A percentile compares a stretch with the other conserved stretches of the same genome.
Evolutionary conservation across 1,139 yeast genomes (phyloP).

Genomic region (Kazachstania sp.): DNA sequence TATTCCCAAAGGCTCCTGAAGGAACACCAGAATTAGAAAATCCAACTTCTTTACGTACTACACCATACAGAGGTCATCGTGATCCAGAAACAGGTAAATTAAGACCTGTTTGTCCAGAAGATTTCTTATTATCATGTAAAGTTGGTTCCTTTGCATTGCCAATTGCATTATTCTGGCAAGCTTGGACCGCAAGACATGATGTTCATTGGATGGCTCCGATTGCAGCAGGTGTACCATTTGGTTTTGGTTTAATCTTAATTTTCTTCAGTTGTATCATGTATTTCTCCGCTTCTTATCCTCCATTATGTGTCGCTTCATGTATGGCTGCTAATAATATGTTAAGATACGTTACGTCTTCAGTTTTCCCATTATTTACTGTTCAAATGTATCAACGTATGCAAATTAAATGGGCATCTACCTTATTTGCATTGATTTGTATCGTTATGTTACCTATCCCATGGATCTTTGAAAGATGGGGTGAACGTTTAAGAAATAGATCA

Average conservation of each 20-base stretch:
- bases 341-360: slow-evolving; percentile 49
- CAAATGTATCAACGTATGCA: slow-evolving; percentile 65
- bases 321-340: slow-evolving; percentile 70
- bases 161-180: slow-evolving; percentile 69
- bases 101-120: slow-evolving; percentile 39
- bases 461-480: slow-evolving; percentile 49
- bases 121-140: slow-evolving; percentile 39
- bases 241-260: slow-evolving; percentile 62
- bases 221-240: slow-evolving; percentile 68
- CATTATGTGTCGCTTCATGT: slow-evolving; percentile 64
- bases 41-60: slow-evolving; percentile 18
- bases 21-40: slow-evolving; percentile 39
- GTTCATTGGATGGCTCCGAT: slow-evolving; percentile 79
- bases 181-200: slow-evolving; percentile 57
- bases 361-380: slow-evolving; percentile 66
- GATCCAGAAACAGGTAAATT: slow-evolving; percentile 43
- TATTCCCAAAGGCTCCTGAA: slow-evolving; percentile 52
- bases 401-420: slow-evolving; percentile 71
- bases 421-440: slow-evolving; percentile 62
- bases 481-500: slow-evolving; percentile 42
- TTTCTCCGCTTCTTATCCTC: slow-evolving; percentile 68
- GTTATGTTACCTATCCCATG: slow-evolving; percentile 69
- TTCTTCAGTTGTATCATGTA: slow-evolving; percentile 68
- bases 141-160: slow-evolving; percentile 60
- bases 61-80: slow-evolving; percentile 27